Percentiles rank a stretch among this genome's conserved stretches.
Evolutionary conservation across 2,329 filamentous ascomycete species (phyloP).

Genomic region (Phaeosphaeriaceae sp.): DNA sequence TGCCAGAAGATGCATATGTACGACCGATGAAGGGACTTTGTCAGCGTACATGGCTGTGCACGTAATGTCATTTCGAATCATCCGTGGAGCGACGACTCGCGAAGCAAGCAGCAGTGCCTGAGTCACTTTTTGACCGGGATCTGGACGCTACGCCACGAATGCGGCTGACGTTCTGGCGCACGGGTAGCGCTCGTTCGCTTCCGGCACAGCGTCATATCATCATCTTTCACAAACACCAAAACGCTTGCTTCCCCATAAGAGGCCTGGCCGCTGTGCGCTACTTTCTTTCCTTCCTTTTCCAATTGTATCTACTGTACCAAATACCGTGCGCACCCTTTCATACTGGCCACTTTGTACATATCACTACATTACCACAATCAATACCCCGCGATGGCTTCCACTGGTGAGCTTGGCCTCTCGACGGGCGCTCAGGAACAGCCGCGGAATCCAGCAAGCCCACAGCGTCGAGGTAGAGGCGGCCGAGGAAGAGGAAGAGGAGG

Average conservation of each 20-base stretch:
- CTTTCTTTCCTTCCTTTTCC: background rate
- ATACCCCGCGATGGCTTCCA: constrained; percentile 45
- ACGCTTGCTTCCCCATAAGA: constrained; percentile 21
- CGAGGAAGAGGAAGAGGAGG: constrained; percentile 40
- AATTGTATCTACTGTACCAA: constrained; percentile 1
- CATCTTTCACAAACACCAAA: constrained; percentile 24
- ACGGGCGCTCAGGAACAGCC: constrained; percentile 28
- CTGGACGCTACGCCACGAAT: constrained; percentile 5
- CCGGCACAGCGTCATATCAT: constrained; percentile 30
- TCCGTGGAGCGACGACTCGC: constrained; percentile 14
- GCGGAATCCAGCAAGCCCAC: constrained; percentile 33
- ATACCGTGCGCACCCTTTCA: background rate
- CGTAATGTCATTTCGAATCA: constrained; percentile 35
- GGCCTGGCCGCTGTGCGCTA: constrained; percentile 21
- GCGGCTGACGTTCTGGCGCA: constrained; percentile 22
- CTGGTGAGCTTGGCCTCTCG: constrained; percentile 20
- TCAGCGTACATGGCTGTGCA: background rate
- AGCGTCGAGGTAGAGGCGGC: constrained; percentile 37
- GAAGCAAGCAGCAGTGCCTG: constrained; percentile 12
- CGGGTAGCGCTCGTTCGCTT: constrained; percentile 36
- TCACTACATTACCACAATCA: constrained; percentile 5
- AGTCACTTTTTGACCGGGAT: constrained; percentile 32
- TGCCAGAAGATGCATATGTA: background rate
- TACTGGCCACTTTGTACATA: constrained; percentile 2
- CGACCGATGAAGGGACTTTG: background rate